Conservation (phyloP, 129 eudicot species). For the Mikania micrantha region DNA sequence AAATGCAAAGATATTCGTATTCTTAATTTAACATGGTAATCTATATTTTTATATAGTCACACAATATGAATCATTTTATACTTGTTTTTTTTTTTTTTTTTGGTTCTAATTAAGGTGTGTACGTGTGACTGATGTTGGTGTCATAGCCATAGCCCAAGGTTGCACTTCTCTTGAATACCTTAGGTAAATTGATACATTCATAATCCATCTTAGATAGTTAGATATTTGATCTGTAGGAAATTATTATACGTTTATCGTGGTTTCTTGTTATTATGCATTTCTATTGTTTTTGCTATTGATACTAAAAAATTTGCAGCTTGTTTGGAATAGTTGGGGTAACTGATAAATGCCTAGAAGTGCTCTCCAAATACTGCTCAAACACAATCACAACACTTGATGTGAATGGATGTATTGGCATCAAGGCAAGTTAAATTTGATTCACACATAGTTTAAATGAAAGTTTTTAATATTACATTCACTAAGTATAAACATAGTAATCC, state of each 20-base stretch:
- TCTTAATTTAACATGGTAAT: slow-evolving; percentile 83
- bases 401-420: slow-evolving; percentile 87
- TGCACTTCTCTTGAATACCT: slow-evolving; percentile 83
- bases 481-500: neutral
- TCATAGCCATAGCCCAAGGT: slow-evolving; percentile 70
- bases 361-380: slow-evolving; percentile 53
- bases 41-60: neutral
- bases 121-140: slow-evolving; percentile 72
- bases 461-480: too few relatives aligned
- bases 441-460: neutral
- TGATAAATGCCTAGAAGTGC: slow-evolving; percentile 70
- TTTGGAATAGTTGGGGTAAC: slow-evolving; percentile 95
- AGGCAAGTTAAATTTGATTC: slow-evolving; percentile 36
- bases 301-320: slow-evolving; percentile 53
- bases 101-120: slow-evolving; percentile 57
- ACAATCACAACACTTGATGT: slow-evolving; percentile 86
- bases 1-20: slow-evolving; percentile 66
- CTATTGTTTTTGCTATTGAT: neutral
- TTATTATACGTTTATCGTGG: neutral
- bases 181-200: slow-evolving; percentile 40
- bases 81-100: neutral
- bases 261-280: neutral
- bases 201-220: neutral
- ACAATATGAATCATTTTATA: neutral
- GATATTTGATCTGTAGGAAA: neutral